These are phyloP conservation scores for Kwoniella botswanensis DNA, from an alignment of 768 basidiomycete genomes.

Conservation along the genomic window DNA sequence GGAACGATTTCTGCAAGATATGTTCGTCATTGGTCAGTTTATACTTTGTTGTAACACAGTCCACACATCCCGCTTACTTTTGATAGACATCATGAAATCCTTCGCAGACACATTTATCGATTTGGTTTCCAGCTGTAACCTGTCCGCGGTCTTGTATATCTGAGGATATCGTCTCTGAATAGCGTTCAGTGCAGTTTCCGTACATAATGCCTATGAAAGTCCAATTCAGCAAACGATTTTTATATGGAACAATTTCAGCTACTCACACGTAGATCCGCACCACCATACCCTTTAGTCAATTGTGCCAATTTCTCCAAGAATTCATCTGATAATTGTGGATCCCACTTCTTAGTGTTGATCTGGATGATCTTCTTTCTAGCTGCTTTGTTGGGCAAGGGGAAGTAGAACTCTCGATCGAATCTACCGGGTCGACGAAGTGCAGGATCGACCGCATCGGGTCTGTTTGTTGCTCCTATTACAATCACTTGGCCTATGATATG, in stretches of 20 bases:
- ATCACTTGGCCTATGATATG: constrained; percentile 73
- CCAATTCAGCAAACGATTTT: no score
- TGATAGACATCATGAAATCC: constrained; percentile 97
- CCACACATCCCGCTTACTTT: constrained; percentile 67
- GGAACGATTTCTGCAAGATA: constrained; percentile 79
- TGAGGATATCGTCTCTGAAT: constrained; percentile 96
- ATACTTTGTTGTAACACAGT: not conserved
- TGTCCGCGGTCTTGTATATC: constrained; percentile 89
- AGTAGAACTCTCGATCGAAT: constrained; percentile 98
- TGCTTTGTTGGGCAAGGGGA: constrained; percentile 81
- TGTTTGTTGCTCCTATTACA: constrained; percentile 96
- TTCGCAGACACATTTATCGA: constrained; percentile 80
- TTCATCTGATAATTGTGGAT: constrained; percentile 71
- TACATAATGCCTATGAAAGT: constrained; percentile 76
- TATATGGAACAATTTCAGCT: not conserved
- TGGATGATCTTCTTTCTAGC: constrained; percentile 85
- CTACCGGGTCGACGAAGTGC: constrained; percentile 90
- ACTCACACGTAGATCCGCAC: constrained; percentile 90
- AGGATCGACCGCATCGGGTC: constrained; percentile 97
- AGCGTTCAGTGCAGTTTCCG: constrained; percentile 94
- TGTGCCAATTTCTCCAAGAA: constrained; percentile 73
- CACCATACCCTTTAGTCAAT: constrained; percentile 95
- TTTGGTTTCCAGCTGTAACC: constrained; percentile 81
- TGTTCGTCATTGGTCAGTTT: no score
- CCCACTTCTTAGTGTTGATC: constrained; percentile 91